Percentiles rank a stretch among this genome's conserved stretches.
Conservation (phyloP, 2,329 filamentous ascomycete species). For the Dactylella cylindrospora region DNA sequence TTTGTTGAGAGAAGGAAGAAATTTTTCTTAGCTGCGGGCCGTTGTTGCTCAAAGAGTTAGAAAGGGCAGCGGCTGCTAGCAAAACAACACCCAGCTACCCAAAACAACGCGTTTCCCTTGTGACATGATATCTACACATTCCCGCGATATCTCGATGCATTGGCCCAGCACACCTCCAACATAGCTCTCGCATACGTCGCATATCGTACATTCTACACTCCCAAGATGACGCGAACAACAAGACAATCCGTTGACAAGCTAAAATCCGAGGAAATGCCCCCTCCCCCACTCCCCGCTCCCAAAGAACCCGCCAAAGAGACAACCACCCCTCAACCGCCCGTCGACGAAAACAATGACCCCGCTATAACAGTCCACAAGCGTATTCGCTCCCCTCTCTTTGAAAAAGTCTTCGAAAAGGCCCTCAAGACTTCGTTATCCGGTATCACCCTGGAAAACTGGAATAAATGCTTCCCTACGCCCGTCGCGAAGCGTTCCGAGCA, state of each 20-base stretch:
- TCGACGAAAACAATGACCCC: neutral
- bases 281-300: slow-evolving; percentile 1
- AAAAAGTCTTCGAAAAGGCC: slow-evolving; percentile 36
- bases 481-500: slow-evolving; percentile 19
- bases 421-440: slow-evolving; percentile 29
- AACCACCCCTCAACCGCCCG: neutral
- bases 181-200: too few species aligned
- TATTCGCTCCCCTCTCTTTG: slow-evolving; percentile 28
- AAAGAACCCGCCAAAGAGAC: neutral
- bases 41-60: neutral
- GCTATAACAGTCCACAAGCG: slow-evolving; percentile 31
- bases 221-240: slow-evolving; percentile 34
- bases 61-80: too few species aligned
- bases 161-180: neutral
- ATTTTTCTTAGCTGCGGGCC: neutral
- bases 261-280: slow-evolving; percentile 27
- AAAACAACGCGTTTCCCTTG: slow-evolving; percentile 34
- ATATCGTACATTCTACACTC: too few species aligned
- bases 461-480: slow-evolving; percentile 38
- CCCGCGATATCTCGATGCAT: too few species aligned
- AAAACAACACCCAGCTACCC: slow-evolving; percentile 14
- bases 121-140: neutral
- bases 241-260: slow-evolving; percentile 19
- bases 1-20: slow-evolving; percentile 22
- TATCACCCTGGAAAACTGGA: slow-evolving; percentile 33